Percentiles rank a stretch among this genome's conserved stretches.
phyloP scores from a whole-genome alignment of 768 basidiomycete genomes.

The Russula brevipes region DNA sequence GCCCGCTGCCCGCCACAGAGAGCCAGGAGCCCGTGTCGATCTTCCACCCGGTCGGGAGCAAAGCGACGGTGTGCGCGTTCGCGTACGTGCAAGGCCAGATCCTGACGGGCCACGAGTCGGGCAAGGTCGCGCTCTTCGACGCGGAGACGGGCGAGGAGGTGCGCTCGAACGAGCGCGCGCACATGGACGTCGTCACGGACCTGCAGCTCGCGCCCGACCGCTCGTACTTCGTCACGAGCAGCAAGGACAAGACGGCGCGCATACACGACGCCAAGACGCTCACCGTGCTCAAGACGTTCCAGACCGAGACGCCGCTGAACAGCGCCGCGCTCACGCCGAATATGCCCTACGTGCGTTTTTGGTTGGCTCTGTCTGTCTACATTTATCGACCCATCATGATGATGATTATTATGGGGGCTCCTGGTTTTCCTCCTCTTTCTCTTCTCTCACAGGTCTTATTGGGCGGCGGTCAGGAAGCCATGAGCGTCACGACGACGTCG shows the following conservation, averaged over 20 bases:
- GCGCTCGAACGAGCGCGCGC: slow-evolving; percentile 78
- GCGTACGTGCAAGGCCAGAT: slow-evolving; percentile 71
- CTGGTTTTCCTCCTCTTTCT: not conserved
- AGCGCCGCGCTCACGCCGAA: slow-evolving; percentile 82
- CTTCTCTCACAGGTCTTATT: slow-evolving; percentile 58
- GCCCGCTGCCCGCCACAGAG: slow-evolving; percentile 44
- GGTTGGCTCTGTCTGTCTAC: too few species aligned
- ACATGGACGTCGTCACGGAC: slow-evolving; percentile 84
- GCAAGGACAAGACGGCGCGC: slow-evolving; percentile 95
- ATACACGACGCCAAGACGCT: slow-evolving; percentile 88
- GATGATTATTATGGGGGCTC: not conserved
- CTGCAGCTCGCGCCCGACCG: slow-evolving; percentile 85
- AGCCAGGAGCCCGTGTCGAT: slow-evolving; percentile 64
- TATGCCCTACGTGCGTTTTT: slow-evolving; percentile 69
- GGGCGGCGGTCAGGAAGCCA: slow-evolving; percentile 97
- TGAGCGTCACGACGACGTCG: slow-evolving; percentile 94
- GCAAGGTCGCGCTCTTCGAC: slow-evolving; percentile 90
- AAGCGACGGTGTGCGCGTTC: slow-evolving; percentile 96
- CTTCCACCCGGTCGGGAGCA: slow-evolving; percentile 88
- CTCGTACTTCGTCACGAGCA: slow-evolving; percentile 92
- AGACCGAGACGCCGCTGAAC: slow-evolving; percentile 93
- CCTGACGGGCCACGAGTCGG: slow-evolving; percentile 94
- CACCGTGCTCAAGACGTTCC: slow-evolving; percentile 86
- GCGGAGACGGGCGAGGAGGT: slow-evolving; percentile 82
- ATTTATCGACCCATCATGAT: not conserved